These are phyloP conservation scores for Colletotrichum zoysiae DNA, from an alignment of 2,329 filamentous ascomycete species.

Conservation along the genomic window DNA sequence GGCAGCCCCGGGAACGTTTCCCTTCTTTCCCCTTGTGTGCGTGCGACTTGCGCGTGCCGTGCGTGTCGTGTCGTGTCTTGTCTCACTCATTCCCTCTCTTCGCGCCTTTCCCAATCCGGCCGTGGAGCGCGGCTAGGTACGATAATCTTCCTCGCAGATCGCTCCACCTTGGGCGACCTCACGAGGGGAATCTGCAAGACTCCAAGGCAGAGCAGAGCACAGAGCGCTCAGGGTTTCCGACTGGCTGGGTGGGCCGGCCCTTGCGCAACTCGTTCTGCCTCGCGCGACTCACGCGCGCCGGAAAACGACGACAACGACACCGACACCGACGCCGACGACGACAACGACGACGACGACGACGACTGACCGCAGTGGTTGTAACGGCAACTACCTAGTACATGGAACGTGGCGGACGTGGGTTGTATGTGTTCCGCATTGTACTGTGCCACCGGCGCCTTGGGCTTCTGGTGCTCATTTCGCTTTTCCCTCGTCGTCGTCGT, in stretches of 20 bases:
- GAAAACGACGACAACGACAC: not conserved
- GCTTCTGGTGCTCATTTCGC: not conserved
- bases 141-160: constrained; percentile 24
- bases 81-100: not conserved
- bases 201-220: not conserved
- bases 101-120: constrained; percentile 17
- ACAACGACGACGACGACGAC: not conserved
- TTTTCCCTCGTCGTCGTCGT: not conserved
- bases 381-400: not conserved
- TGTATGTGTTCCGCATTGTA: not conserved
- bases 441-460: too few relatives aligned
- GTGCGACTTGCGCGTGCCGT: not conserved
- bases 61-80: not conserved
- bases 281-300: constrained; percentile 4
- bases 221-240: not conserved
- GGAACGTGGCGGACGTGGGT: not conserved
- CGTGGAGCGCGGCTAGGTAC: not conserved
- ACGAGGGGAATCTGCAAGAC: not conserved
- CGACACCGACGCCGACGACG: not conserved
- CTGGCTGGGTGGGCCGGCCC: not conserved
- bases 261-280: not conserved
- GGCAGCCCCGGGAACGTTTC: constrained; percentile 5
- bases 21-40: not conserved
- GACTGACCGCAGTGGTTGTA: constrained; percentile 5
- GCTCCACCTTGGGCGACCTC: constrained; percentile 1